Evolutionary conservation across 768 basidiomycete genomes (phyloP), one percentile per base, ranked within the genome.

Genomic region (Sporobolomyces roseus): DNA sequence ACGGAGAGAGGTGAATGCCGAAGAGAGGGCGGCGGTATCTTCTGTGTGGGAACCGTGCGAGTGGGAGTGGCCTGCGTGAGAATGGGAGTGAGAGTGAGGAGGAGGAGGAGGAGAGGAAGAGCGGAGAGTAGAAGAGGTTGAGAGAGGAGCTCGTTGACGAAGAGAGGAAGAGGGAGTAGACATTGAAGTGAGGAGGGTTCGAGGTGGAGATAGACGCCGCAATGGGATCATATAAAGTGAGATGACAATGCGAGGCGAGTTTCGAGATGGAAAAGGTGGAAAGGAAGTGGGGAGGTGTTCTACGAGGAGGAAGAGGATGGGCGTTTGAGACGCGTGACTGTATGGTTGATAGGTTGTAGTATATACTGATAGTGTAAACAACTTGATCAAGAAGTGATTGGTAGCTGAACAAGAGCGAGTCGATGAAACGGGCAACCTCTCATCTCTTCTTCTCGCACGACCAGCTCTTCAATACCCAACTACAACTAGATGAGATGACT

Each of bases 21-120:
- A 82, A 58, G 89, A 83, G 60, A 91, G 84, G 74, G 84, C 82
- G 74, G 87, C 86, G 36, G 87, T 84, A 41, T 85, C 86, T 65
- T 86, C 84, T 65, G 87, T 84, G 53, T 82, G 85, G 7, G 58
- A 60, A 25, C 45, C 27, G 52, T 70, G 67, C 30, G 64, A 61
- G 41, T 73, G 72, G 27, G 62, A 61, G 59, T 69, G 71, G 4
- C 52, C 54, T 41, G n/a, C n/a, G n/a, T 68, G 71, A 23, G 50
- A 50, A 59, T 72, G 73, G n/a, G 63, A 50, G 63, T 64, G 58
- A 9, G 58, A 46, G 41, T 33, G 59, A 21, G 21, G 23, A 25
- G 53, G 48, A 29, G 65, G 2, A 14, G 14, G 29, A 2, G 51
- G 12, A 32, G 10, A 29, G 2, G 27, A 19, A 21, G 41, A 32